Evolutionary conservation across 1,284 basidiomycete genomes (phyloP), one percentile per base, ranked within the genome.

Genomic region (Cystobasidiaceae sp.): DNA sequence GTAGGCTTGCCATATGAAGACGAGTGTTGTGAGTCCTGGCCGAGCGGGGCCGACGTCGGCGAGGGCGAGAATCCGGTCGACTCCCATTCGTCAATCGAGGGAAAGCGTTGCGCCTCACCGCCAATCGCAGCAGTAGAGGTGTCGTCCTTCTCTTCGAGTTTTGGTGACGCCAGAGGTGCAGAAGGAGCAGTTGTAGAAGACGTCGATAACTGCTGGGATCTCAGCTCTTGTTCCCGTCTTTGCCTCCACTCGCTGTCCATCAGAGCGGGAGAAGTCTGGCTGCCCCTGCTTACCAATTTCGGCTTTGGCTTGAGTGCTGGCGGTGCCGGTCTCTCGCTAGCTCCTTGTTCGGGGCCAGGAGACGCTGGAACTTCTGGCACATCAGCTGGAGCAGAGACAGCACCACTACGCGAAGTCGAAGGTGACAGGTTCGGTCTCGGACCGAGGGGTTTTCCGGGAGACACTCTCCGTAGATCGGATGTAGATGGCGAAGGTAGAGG

Each of bases 201-300:
- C 21, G 66, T 33, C 15, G 43, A 23, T n/a, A 52, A 55, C n/a
- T 48, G 51, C 9, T 45, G 45, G n/a, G 25, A 30, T 32, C 34
- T 64, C 2, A 58, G 17, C n/a, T 6, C 30, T 8, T 37, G 51
- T 5, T 19, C 9, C 23, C 56, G 51, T 48, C 44, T 55, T 28
- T 58, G 41, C 6, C 55, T 55, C 70, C 70, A 72, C 11, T 45
- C 39, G n/a, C n/a, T n/a, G n/a, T 68, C 68, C 46, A 71, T 59
- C 4, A 71, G 58, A 54, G 59, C 51, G 28, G 70, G 72, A 11
- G 67, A 69, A 5, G 72, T 73, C 61, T 73, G 71, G 27, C 69
- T 71, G 6, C 45, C 65, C 48, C 69, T 64, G 23, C 61, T 67
- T 25, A 72, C 70, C 45, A 72, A 60, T 4, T 66, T 55, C 4